These are phyloP conservation scores for Tilletia walkeri DNA, from an alignment of 1,284 basidiomycete genomes.

Conservation along the genomic window DNA sequence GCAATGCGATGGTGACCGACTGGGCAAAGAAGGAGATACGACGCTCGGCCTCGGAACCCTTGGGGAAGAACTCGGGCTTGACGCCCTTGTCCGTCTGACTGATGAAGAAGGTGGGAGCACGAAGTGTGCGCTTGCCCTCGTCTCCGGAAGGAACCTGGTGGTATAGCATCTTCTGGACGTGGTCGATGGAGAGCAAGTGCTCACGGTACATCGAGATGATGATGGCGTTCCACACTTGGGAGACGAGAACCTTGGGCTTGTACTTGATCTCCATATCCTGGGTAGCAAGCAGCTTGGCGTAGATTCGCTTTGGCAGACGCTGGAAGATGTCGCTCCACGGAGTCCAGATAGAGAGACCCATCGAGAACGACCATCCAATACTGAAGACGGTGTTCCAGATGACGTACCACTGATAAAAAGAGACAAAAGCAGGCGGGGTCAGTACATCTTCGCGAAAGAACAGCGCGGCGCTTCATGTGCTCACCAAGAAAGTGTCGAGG, in stretches of 20 bases:
- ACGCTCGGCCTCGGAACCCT: conserved; percentile 55
- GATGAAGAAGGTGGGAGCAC: conserved; percentile 56
- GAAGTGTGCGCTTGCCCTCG: conserved; percentile 54
- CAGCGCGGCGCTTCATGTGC: background rate
- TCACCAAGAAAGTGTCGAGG: conserved; percentile 52
- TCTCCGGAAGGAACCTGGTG: conserved; percentile 55
- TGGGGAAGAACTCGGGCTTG: conserved; percentile 56
- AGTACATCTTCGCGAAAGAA: background rate
- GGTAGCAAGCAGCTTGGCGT: conserved; percentile 55
- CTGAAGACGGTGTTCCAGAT: conserved; percentile 56
- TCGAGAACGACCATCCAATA: conserved; percentile 54
- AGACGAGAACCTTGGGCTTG: conserved; percentile 56
- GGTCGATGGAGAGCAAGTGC: conserved; percentile 55
- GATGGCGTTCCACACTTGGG: conserved; percentile 56
- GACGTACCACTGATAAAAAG: conserved; percentile 60
- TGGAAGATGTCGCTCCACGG: conserved; percentile 56
- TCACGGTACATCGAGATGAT: conserved; percentile 57
- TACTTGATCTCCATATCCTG: conserved; percentile 57
- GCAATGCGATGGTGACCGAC: conserved; percentile 52
- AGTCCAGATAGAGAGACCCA: conserved; percentile 56
- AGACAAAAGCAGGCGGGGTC: background rate
- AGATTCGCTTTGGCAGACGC: conserved; percentile 55
- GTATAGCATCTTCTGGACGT: conserved; percentile 56
- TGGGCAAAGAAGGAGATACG: conserved; percentile 56
- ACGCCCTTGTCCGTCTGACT: conserved; percentile 53